Conservation (phyloP, 139 green algal genomes). For the Helicosporidium sp. region DNA sequence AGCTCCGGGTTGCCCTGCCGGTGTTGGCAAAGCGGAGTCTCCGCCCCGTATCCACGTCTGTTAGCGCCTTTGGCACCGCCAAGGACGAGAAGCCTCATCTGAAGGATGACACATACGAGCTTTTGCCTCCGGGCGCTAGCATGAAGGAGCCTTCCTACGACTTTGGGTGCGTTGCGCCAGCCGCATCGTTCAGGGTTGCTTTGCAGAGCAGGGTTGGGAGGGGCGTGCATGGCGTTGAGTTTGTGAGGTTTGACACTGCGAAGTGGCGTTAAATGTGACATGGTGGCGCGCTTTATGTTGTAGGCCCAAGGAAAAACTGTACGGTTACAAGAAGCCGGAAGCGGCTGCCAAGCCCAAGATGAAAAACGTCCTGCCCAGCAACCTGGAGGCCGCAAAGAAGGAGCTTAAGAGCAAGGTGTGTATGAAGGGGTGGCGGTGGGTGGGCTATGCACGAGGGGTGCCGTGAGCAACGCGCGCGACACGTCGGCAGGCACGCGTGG, state of each 20-base stretch:
- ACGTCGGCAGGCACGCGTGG: too few relatives aligned
- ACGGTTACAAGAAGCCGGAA: background rate
- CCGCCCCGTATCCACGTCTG: too few relatives aligned
- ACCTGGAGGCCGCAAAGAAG: background rate
- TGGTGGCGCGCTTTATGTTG: too few relatives aligned
- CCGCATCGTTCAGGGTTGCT: background rate
- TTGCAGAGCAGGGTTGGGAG: too few relatives aligned
- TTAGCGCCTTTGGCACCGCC: too few relatives aligned
- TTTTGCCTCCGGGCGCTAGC: background rate
- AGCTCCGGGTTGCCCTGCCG: too few relatives aligned
- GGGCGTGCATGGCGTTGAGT: background rate
- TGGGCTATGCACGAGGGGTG: too few relatives aligned
- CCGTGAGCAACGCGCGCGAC: too few relatives aligned
- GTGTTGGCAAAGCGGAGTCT: too few relatives aligned
- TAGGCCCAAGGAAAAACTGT: background rate
- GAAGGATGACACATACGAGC: background rate
- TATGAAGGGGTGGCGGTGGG: background rate
- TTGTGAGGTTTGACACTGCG: too few relatives aligned
- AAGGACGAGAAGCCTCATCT: too few relatives aligned
- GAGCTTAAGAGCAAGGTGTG: background rate
- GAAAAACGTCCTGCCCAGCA: background rate
- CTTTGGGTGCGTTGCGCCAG: background rate
- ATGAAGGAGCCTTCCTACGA: background rate
- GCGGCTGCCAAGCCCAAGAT: background rate
- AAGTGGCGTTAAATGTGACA: too few relatives aligned